Conservation (phyloP, 2,329 filamentous ascomycete species). For the Penicillium sp. region DNA sequence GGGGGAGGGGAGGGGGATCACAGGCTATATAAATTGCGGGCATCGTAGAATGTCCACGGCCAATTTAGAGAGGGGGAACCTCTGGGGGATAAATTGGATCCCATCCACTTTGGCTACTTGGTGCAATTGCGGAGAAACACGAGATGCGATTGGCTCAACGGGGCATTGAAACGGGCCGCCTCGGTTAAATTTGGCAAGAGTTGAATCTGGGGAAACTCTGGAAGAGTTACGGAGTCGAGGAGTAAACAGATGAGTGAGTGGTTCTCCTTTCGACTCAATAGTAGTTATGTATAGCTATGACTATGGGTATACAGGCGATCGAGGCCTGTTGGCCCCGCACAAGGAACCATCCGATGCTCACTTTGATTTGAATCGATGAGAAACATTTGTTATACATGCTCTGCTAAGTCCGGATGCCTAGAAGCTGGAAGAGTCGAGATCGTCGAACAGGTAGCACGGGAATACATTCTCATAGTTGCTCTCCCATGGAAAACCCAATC, state of each 20-base stretch:
- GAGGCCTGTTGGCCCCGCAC: too few relatives aligned
- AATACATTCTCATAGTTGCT: too few relatives aligned
- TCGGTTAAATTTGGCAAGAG: conserved; percentile 18
- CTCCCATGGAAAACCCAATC: too few relatives aligned
- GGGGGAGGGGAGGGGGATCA: not conserved
- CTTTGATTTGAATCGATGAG: too few relatives aligned
- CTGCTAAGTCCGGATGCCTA: too few relatives aligned
- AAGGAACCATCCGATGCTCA: too few relatives aligned
- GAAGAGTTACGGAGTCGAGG: too few relatives aligned
- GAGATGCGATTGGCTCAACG: conserved; percentile 11
- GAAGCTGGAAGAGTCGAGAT: too few relatives aligned
- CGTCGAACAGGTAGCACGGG: too few relatives aligned
- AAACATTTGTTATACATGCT: too few relatives aligned
- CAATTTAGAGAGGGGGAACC: not conserved
- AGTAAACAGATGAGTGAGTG: not conserved
- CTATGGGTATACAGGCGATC: not conserved
- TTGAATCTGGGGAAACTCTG: conserved; percentile 1
- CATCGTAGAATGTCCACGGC: conserved; percentile 3
- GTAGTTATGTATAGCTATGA: not conserved
- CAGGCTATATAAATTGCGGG: conserved; percentile 8
- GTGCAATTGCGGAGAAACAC: not conserved
- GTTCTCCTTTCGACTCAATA: not conserved
- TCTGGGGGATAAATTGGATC: conserved; percentile 1
- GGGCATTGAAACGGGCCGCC: conserved; percentile 3
- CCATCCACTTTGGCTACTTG: not conserved